A percentile compares a stretch with the other conserved stretches of the same genome.
phyloP scores from a whole-genome alignment of 208 protist species.

The Leishmania mexicana region DNA sequence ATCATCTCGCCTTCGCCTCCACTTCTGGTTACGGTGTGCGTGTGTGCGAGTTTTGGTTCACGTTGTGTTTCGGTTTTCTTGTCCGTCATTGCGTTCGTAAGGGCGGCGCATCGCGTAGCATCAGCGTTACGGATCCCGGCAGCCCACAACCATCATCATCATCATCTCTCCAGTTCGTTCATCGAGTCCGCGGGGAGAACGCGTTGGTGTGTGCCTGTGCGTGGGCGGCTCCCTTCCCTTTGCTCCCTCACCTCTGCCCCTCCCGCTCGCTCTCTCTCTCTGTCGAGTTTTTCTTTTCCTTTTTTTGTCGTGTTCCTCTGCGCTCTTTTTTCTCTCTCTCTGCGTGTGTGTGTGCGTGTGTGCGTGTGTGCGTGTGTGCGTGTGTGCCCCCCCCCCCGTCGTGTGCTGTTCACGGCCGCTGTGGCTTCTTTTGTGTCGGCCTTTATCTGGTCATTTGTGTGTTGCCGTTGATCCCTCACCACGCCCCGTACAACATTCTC shows the following conservation, averaged over 20 bases:
- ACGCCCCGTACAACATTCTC: not conserved
- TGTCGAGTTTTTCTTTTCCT: not conserved
- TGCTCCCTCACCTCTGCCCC: not conserved
- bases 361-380: too few species aligned
- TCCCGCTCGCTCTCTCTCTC: not conserved
- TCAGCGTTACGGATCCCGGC: too few species aligned
- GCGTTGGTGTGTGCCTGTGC: not conserved
- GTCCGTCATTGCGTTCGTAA: too few species aligned
- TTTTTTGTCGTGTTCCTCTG: not conserved
- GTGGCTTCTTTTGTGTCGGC: too few species aligned
- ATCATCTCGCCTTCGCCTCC: not conserved
- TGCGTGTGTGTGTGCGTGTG: too few species aligned
- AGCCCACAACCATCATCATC: too few species aligned
- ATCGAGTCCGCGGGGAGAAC: not conserved
- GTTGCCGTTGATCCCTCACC: too few species aligned
- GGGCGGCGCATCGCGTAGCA: too few species aligned
- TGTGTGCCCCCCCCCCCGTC: too few species aligned
- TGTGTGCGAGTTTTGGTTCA: not conserved
- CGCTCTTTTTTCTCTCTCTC: not conserved
- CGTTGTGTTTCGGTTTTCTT: not conserved
- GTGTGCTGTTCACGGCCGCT: too few species aligned
- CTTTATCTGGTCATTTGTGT: too few species aligned
- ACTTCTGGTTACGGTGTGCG: not conserved
- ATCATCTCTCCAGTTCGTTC: too few species aligned
- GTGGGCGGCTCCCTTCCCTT: not conserved